These are phyloP conservation scores for Drechslera avenae DNA, from an alignment of 2,329 filamentous ascomycete species.

Conservation along the genomic window DNA sequence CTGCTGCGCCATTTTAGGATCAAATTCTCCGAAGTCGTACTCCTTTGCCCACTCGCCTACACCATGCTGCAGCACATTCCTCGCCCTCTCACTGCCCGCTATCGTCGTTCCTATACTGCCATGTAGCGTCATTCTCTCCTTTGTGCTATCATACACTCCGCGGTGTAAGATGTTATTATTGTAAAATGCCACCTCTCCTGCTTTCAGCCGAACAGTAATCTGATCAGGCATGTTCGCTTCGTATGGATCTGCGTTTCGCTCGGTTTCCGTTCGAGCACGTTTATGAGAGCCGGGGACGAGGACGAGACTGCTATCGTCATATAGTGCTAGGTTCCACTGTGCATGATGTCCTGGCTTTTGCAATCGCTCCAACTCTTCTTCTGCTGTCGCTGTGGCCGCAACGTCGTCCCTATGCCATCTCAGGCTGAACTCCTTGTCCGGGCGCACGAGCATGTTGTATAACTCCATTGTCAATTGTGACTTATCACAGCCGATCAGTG, in stretches of 20 bases:
- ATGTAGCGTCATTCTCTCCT: slow-evolving; percentile 73
- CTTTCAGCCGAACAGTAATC: slow-evolving; percentile 66
- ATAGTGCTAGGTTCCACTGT: slow-evolving; percentile 87
- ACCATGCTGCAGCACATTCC: slow-evolving; percentile 78
- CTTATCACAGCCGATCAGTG: slow-evolving; percentile 61
- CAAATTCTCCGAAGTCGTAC: slow-evolving; percentile 65
- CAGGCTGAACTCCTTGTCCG: slow-evolving; percentile 72
- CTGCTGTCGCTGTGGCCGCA: slow-evolving; percentile 64
- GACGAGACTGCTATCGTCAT: slow-evolving; percentile 71
- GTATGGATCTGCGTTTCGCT: slow-evolving; percentile 71
- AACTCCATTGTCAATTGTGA: slow-evolving; percentile 81
- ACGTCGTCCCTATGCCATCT: slow-evolving; percentile 89
- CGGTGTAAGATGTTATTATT: slow-evolving; percentile 86
- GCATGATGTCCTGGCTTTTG: slow-evolving; percentile 70
- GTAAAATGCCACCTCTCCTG: slow-evolving; percentile 85
- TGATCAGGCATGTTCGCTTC: slow-evolving; percentile 67
- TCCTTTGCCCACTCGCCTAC: slow-evolving; percentile 68
- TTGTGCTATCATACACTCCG: slow-evolving; percentile 65
- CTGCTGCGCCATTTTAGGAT: slow-evolving; percentile 61
- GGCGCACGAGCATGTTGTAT: slow-evolving; percentile 82
- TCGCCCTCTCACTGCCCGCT: slow-evolving; percentile 63
- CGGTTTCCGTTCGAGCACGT: slow-evolving; percentile 70
- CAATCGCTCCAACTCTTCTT: slow-evolving; percentile 70
- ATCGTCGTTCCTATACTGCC: slow-evolving; percentile 69
- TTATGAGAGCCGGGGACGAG: slow-evolving; percentile 78